These are phyloP conservation scores for Epichloe sp. DNA, from an alignment of 2,329 filamentous ascomycete genomes.

Conservation along the genomic window DNA sequence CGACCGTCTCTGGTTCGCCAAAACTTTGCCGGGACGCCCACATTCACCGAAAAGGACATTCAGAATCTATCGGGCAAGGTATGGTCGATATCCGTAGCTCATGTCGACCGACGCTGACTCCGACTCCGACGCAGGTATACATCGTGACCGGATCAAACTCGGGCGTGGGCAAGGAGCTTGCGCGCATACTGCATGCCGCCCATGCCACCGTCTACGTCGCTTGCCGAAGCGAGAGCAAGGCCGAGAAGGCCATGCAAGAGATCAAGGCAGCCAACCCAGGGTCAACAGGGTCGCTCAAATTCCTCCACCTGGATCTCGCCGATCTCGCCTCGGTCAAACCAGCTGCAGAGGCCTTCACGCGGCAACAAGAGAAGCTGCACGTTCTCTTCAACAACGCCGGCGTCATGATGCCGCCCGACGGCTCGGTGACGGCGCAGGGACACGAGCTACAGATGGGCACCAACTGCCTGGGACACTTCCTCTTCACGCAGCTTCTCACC, in stretches of 20 bases:
- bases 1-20: not conserved
- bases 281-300: constrained; percentile 27
- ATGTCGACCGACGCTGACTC: too few relatives aligned
- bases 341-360: constrained; percentile 19
- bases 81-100: not conserved
- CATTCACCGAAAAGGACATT: constrained; percentile 44
- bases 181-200: constrained; percentile 37
- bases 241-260: constrained; percentile 27
- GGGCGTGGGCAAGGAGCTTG: constrained; percentile 38
- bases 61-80: constrained; percentile 39
- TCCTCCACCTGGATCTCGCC: constrained; percentile 31
- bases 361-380: constrained; percentile 20
- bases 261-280: constrained; percentile 25
- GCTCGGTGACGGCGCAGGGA: constrained; percentile 25
- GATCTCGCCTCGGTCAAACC: constrained; percentile 23
- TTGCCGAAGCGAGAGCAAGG: constrained; percentile 33
- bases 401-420: constrained; percentile 27
- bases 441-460: constrained; percentile 24
- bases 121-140: constrained; percentile 23
- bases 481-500: constrained; percentile 2
- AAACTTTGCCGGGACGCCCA: constrained; percentile 10
- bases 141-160: constrained; percentile 34
- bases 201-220: constrained; percentile 44
- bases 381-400: constrained; percentile 33
- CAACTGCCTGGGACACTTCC: constrained; percentile 4